Base-by-base conservation (phyloP, 1,284 basidiomycete species). In the Porogramme epimiltina region DNA sequence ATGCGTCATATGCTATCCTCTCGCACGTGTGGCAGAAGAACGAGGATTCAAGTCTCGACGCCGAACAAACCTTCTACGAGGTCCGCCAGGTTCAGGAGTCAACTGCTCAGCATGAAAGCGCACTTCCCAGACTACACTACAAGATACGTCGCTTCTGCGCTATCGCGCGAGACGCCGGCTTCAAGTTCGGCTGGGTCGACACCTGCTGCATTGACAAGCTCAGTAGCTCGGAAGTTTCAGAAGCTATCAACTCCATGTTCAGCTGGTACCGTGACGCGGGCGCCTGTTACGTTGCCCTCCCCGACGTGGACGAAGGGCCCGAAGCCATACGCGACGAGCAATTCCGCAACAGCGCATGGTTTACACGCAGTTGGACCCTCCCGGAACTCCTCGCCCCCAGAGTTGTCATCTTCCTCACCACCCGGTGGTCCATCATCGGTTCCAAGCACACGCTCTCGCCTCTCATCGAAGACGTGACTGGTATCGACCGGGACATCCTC, bases 331-430 rank as follows among this genome's bases (percentile, higher is more conserved):
- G n/a, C n/a, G n/a, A n/a, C n/a, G n/a, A n/a, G n/a, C n/a, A n/a
- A n/a, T 45, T 45, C 33, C n/a, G 36, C 16, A 10, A 5, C 18
- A 31, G 51, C 39, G 10, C 16, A 28, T 46, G 45, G 44, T 36
- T 45, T 34, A 37, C 31, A 4, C 44, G 44, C n/a, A 34, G 44
- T 3, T 45, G 44, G 44, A 45, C 44, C 20, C 26, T 51, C 6
- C 49, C 45, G 28, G 49, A 51, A 24, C 47, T 52, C 34, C 23
- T 52, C 40, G 51, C 47, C 3, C 51, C 51, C 1, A 6, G 20
- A n/a, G 15, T 25, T n/a, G 31, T 49, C 18, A 24, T 49, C n/a
- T 53, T 53, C 24, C 19, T 53, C 13, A 39, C 47, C 24, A 3
- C 16, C 2, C 9, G 19, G 2, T 49, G 51, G 51, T 6, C 15